Base-by-base conservation (phyloP, 1,284 basidiomycete species). In the Trametes pubescens region DNA sequence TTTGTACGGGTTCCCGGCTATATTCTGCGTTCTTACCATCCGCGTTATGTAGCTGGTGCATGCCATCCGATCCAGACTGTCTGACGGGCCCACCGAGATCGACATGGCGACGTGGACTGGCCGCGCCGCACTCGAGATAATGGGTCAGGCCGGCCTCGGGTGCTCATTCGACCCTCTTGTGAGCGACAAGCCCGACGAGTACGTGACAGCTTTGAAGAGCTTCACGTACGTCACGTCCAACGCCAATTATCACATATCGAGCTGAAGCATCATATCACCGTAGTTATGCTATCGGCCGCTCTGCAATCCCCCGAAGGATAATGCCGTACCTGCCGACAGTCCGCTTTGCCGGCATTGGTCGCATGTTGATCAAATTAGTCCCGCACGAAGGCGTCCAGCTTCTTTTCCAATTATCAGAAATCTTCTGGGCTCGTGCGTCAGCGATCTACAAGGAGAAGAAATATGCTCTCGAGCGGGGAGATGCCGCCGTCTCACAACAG, bases 81-180 rank as follows among this genome's bases (percentile, higher is more conserved):
- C 29, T 4, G 40, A 6, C 14, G 53, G 59, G 18, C 22, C 57
- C 2, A 46, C 63, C n/a, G 71, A 68, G 22, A 44, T 76, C 35
- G 72, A 76, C 62, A 57, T 76, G 26, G 61, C 69, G 24, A 49
- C 49, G 10, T 76, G 74, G 73, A 69, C 70, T 65, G 70, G 70
- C 21, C 69, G 72, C 24, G 67, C 70, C 8, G 72, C 75, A 13
- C 65, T 76, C 4, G 76, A 75, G 59, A 65, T 72, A 35, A 66
- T 77, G 46, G 73, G 75, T 10, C 72, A 73, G 53, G 73, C 69
- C 18, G 72, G 72, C 1, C 66, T 75, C 13, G 75, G 72, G 1
- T 71, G 74, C 57, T 71, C 71, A 4, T 75, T 76, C 59, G 66
- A 73, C 49, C 68, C 72, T 2, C 66, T 74, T 24, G 65, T 69